These are phyloP conservation scores for Xylaria hypoxylon DNA, from an alignment of 2,329 filamentous ascomycete genomes.

Conservation along the genomic window DNA sequence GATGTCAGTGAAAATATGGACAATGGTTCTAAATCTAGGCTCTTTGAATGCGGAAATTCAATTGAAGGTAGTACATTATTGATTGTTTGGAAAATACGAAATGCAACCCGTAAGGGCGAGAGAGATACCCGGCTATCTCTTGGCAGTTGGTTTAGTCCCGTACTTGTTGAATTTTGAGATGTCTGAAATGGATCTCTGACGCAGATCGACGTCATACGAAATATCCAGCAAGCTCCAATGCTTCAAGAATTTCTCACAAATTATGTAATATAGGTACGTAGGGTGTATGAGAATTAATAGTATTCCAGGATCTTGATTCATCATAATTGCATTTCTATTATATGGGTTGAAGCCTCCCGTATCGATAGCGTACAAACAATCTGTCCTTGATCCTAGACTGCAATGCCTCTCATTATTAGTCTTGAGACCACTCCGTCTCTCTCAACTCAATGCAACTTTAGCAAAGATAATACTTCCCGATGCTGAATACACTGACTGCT, in stretches of 20 bases:
- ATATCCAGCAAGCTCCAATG: neutral
- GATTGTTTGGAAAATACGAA: neutral
- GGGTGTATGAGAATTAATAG: neutral
- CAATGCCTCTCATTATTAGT: neutral
- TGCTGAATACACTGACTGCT: neutral
- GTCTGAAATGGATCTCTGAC: neutral
- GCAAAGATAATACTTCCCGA: neutral
- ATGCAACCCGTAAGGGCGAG: neutral
- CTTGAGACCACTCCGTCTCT: neutral
- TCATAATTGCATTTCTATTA: conserved; percentile 22
- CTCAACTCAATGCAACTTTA: conserved; percentile 8
- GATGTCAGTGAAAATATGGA: conserved; percentile 7
- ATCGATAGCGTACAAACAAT: conserved; percentile 37
- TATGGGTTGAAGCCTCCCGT: conserved; percentile 3
- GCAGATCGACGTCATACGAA: conserved; percentile 20
- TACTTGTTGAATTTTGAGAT: neutral
- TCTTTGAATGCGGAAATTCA: too few species aligned
- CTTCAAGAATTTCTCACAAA: neutral
- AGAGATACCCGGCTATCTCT: neutral
- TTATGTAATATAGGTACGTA: too few species aligned
- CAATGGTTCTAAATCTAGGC: neutral
- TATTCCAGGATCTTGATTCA: neutral
- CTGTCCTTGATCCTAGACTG: conserved; percentile 24
- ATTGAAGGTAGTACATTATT: too few species aligned
- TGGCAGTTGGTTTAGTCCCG: neutral